These are phyloP conservation scores for Astrephomene gubernaculifera DNA, from an alignment of 139 green algal species.

Conservation along the genomic window DNA sequence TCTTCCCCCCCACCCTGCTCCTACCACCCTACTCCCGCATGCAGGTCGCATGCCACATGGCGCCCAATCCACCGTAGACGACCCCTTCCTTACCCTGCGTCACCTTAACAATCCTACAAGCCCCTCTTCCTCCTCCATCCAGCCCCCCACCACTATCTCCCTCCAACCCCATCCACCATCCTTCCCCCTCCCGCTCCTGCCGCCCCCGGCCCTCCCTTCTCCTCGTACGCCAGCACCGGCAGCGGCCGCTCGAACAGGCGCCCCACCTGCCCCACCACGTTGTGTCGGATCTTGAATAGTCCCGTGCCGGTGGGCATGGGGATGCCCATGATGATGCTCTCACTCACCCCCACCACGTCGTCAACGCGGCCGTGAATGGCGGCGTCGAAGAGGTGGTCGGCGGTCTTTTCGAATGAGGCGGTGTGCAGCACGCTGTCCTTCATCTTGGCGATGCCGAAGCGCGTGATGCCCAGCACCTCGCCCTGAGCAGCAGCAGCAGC, in stretches of 20 bases:
- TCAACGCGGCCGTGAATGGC: conserved; percentile 86
- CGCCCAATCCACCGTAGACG: no score
- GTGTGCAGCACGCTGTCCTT: conserved; percentile 99
- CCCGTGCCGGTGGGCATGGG: conserved; percentile 97
- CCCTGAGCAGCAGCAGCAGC: no score
- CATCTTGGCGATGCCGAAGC: conserved; percentile 99
- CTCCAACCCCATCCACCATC: background rate
- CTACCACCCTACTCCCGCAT: no score
- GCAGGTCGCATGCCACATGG: no score
- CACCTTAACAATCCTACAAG: background rate
- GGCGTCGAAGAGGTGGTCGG: conserved; percentile 98
- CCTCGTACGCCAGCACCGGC: conserved; percentile 29
- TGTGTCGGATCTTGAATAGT: conserved; percentile 83
- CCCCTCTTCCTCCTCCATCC: background rate
- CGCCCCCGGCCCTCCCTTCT: background rate
- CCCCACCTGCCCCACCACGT: conserved; percentile 38
- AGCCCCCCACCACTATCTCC: background rate
- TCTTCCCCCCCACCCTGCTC: no score
- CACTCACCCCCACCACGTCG: conserved; percentile 85
- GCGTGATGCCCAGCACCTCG: conserved; percentile 98
- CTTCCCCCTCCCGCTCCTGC: background rate
- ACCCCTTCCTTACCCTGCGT: no score
- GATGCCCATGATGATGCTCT: conserved; percentile 99
- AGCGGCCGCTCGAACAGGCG: conserved; percentile 31
- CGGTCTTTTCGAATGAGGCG: conserved; percentile 98